Conservation (phyloP, 805 yeast species). For the Candida sithepensis region DNA sequence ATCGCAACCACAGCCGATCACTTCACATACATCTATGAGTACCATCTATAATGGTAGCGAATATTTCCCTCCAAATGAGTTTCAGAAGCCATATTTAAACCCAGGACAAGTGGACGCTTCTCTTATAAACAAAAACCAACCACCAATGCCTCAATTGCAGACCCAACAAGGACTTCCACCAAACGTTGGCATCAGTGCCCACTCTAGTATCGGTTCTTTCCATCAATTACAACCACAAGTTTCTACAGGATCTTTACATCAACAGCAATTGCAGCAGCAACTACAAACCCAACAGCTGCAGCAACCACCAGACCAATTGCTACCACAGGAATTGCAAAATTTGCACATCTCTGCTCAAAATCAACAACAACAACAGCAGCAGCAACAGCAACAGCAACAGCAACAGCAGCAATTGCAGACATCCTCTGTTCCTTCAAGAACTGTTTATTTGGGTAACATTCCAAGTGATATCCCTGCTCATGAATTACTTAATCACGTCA, state of each 20-base stretch:
- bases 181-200: background rate
- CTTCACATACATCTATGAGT: background rate
- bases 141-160: slow-evolving; percentile 1
- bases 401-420: slow-evolving; percentile 7
- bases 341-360: background rate
- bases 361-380: slow-evolving; percentile 1
- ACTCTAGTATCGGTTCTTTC: background rate
- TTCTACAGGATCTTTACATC: background rate
- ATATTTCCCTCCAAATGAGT: background rate
- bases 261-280: slow-evolving; percentile 3
- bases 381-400: slow-evolving; percentile 3
- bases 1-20: no score
- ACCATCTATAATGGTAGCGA: background rate
- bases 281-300: slow-evolving; percentile 4
- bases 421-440: slow-evolving; percentile 49
- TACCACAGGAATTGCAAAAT: background rate
- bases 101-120: background rate
- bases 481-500: slow-evolving; percentile 83
- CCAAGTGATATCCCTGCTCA: slow-evolving; percentile 78
- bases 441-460: slow-evolving; percentile 85
- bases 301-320: background rate
- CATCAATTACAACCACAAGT: background rate
- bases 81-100: slow-evolving; percentile 1
- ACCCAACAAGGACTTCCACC: background rate
- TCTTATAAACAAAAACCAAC: background rate